Evolutionary conservation across 306 rosid species (phyloP).

Genomic region (Cajanus cajan): DNA sequence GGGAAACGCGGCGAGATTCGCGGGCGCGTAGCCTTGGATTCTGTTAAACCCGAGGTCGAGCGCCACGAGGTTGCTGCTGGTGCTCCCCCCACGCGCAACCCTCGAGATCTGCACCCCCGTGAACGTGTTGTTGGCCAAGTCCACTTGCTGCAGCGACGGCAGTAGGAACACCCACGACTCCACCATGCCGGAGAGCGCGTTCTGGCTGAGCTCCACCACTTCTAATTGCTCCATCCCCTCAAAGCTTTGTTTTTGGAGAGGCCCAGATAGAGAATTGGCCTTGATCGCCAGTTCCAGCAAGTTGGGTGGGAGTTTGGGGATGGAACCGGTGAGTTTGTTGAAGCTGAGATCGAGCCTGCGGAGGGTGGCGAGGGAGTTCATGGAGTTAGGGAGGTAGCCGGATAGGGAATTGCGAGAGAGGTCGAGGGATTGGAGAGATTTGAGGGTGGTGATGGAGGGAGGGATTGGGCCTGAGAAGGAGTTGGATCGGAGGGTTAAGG

Average conservation of each 20-base stretch:
- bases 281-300: slow-evolving; percentile 73
- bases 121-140: slow-evolving; percentile 69
- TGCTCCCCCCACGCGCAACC: not conserved
- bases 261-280: slow-evolving; percentile 62
- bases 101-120: slow-evolving; percentile 52
- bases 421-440: slow-evolving; percentile 59
- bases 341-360: slow-evolving; percentile 73
- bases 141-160: slow-evolving; percentile 71
- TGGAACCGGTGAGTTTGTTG: slow-evolving; percentile 58
- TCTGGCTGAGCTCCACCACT: slow-evolving; percentile 80
- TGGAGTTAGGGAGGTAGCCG: slow-evolving; percentile 52
- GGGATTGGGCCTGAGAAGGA: slow-evolving; percentile 63
- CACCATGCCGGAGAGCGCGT: slow-evolving; percentile 49
- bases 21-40: slow-evolving; percentile 69
- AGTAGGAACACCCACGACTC: slow-evolving; percentile 67
- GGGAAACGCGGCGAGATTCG: slow-evolving; percentile 56
- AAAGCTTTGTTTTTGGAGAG: slow-evolving; percentile 49
- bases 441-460: slow-evolving; percentile 47
- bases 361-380: slow-evolving; percentile 45
- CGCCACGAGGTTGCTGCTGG: slow-evolving; percentile 59
- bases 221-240: slow-evolving; percentile 47
- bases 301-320: slow-evolving; percentile 65
- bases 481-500: slow-evolving; percentile 70
- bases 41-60: slow-evolving; percentile 74
- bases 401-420: slow-evolving; percentile 55